Percentiles rank a stretch among this genome's conserved stretches.
These are phyloP conservation scores for Cyclotella choctawhatcheeana DNA, from an alignment of 108 stramenopile genomes.

Conservation along the genomic window DNA sequence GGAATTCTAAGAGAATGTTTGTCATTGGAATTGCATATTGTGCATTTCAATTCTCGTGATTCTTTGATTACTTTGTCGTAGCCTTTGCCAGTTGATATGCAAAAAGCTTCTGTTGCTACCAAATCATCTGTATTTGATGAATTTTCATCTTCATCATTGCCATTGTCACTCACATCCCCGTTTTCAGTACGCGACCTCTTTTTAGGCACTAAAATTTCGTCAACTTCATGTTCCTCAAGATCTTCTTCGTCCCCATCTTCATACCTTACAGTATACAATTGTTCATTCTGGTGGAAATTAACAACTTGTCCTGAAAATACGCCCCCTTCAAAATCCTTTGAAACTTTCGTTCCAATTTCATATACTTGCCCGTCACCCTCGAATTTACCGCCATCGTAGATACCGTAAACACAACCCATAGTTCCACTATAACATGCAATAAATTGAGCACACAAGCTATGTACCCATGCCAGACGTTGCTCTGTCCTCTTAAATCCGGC, in stretches of 20 bases:
- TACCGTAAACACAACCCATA: conserved; percentile 38
- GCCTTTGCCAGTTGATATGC: neutral
- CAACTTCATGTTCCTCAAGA: neutral
- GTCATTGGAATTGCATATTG: conserved; percentile 16
- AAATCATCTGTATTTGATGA: conserved; percentile 3
- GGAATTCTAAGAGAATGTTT: conserved; percentile 29
- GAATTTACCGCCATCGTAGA: conserved; percentile 25
- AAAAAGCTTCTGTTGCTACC: conserved; percentile 8
- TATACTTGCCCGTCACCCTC: conserved; percentile 24
- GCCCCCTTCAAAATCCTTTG: conserved; percentile 14
- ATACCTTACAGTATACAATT: neutral
- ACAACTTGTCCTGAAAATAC: conserved; percentile 1
- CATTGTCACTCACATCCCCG: too few species aligned
- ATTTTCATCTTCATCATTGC: neutral
- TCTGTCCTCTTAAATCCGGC: conserved; percentile 13
- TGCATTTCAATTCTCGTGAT: conserved; percentile 20
- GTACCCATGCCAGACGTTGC: conserved; percentile 60
- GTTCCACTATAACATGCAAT: conserved; percentile 40
- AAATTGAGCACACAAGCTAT: conserved; percentile 53
- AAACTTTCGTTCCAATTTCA: conserved; percentile 13
- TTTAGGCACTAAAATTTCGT: conserved; percentile 4
- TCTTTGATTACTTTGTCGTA: conserved; percentile 2
- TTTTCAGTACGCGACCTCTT: neutral
- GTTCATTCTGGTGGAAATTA: neutral
- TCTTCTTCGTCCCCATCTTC: conserved; percentile 25